A percentile compares a stretch with the other conserved stretches of the same genome.
These are phyloP conservation scores for Paragyromitra xinjiangensis DNA, from an alignment of 495 filamentous ascomycete genomes.

Conservation along the genomic window DNA sequence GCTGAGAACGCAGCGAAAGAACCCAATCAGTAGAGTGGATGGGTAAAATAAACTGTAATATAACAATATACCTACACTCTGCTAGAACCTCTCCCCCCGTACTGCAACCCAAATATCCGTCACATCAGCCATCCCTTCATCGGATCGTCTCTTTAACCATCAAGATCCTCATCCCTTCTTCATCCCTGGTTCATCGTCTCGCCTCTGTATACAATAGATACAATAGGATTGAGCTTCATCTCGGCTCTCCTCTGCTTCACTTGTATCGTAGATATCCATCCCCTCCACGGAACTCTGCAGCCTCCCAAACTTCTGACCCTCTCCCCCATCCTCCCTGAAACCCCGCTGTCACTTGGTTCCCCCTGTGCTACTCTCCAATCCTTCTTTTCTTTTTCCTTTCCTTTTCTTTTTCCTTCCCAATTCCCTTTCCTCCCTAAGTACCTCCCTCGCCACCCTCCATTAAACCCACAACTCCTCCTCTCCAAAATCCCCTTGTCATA, in stretches of 20 bases:
- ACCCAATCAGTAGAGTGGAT: not conserved
- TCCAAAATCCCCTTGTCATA: constrained; percentile 20
- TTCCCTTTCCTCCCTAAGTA: not conserved
- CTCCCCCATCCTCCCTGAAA: constrained; percentile 4
- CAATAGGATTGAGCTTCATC: constrained; percentile 16
- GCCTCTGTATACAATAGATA: constrained; percentile 8
- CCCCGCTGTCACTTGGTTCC: constrained; percentile 48
- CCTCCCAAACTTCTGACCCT: constrained; percentile 11
- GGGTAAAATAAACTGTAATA: too few species aligned
- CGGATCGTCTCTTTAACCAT: not conserved
- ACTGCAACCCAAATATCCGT: constrained; percentile 35
- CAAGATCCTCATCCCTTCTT: constrained; percentile 11
- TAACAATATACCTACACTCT: too few species aligned
- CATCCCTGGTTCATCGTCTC: constrained; percentile 27
- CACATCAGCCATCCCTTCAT: constrained; percentile 11
- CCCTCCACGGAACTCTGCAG: constrained; percentile 15
- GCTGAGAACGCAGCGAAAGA: not conserved
- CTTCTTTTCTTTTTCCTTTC: constrained; percentile 52
- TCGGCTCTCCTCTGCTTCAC: not conserved
- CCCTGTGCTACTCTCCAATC: constrained; percentile 21
- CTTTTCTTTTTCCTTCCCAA: constrained; percentile 47
- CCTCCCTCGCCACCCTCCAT: constrained; percentile 2
- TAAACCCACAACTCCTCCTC: constrained; percentile 12
- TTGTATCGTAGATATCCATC: not conserved
- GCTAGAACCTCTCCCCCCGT: too few species aligned